These are phyloP conservation scores for Pelargonium myrrhifolium DNA, from an alignment of 441 rosid species.

Conservation along the genomic window DNA sequence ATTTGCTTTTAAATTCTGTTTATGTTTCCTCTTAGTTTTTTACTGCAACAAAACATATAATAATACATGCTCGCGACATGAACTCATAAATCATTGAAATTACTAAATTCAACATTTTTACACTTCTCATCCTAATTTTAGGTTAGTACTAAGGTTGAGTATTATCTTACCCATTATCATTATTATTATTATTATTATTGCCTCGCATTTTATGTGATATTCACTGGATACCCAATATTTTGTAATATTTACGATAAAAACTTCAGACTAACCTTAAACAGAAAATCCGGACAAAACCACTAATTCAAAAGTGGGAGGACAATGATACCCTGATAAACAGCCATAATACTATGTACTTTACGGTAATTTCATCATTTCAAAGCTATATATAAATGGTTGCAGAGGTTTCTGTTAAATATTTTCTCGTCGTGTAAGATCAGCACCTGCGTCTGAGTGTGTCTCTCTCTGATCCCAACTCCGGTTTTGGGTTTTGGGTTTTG, in stretches of 20 bases:
- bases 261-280: not conserved
- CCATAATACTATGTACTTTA: not conserved
- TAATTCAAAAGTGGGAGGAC: not conserved
- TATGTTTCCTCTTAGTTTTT: too few relatives aligned
- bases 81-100: too few relatives aligned
- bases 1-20: too few relatives aligned
- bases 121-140: too few relatives aligned
- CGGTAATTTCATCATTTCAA: not conserved
- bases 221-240: not conserved
- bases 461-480: not conserved
- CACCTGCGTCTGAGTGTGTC: not conserved
- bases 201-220: too few relatives aligned
- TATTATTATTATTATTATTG: too few relatives aligned
- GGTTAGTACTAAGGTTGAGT: too few relatives aligned
- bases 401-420: not conserved
- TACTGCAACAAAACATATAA: too few relatives aligned
- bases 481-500: not conserved
- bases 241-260: not conserved
- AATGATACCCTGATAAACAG: not conserved
- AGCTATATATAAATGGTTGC: slow-evolving; percentile 1
- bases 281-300: not conserved
- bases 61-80: too few relatives aligned
- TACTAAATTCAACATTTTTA: too few relatives aligned
- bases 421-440: not conserved
- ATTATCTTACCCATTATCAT: too few relatives aligned